Evolutionary conservation across 352 stramenopile species (phyloP), one percentile per base, ranked within the genome.

Genomic region (Phytophthora capsici): DNA sequence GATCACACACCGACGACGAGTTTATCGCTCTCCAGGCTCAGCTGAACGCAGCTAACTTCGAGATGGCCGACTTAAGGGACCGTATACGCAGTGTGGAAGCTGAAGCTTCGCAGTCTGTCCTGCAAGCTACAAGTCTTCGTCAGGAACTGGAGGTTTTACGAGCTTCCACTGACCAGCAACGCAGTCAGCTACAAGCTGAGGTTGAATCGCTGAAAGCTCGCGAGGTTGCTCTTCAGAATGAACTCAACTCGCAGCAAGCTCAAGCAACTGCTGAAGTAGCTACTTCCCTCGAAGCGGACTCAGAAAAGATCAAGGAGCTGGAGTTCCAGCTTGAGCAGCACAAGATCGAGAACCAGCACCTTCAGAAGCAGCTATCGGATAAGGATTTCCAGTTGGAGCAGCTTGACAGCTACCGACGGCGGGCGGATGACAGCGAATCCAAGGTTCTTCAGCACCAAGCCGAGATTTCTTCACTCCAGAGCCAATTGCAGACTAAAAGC

Each of bases 341-440:
- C 71, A 89, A 90, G 57, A 89, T 86, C 50, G 80, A 91, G 64
- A 91, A 86, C 47, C 77, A 89, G 46, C 78, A 88, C 36, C 69
- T 91, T 17, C 82, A 91, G 68, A 87, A 89, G 46, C 66, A 91
- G 54, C 54, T 89, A 10, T 73, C 67, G 8, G 82, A 91, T 60
- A 85, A 86, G 30, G 82, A 91, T 26, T 89, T 86, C 30, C 70
- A 88, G 26, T 56, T 91, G 14, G 80, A 89, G 57, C 80, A 89
- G 30, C 69, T 86, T 32, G 77, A 86, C 23, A 66, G 46, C 38
- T 84, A 85, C 34, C 69, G 77, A 7, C 46, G 67, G 23, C 62
- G 75, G 41, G 80, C 81, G 2, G 77, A 85, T 46, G 79, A 87
- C 25, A 77, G 56, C 9, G 82, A 91, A 22, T 47, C 57, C n/a